Evolutionary conservation across 129 eudicot genomes (phyloP).

Genomic region (Pittosporum tobira): DNA sequence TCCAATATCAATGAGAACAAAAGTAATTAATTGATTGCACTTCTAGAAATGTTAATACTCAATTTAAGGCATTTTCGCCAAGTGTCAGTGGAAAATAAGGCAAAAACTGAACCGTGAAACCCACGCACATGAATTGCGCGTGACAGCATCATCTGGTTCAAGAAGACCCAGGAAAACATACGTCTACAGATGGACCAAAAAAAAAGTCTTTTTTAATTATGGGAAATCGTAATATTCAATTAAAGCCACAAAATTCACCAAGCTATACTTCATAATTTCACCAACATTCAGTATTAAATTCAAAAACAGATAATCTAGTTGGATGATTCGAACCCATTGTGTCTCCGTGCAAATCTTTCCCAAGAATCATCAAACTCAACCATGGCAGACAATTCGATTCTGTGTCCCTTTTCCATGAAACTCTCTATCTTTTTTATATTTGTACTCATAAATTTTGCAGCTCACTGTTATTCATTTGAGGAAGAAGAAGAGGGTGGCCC

Average conservation of each 20-base stretch:
- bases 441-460: neutral
- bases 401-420: conserved; percentile 29
- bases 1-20: no score
- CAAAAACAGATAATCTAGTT: neutral
- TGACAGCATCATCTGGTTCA: no score
- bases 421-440: conserved; percentile 16
- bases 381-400: conserved; percentile 31
- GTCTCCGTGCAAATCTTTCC: neutral
- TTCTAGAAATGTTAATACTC: no score
- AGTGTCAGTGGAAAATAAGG: no score
- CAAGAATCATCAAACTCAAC: neutral
- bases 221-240: neutral
- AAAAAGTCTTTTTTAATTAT: no score
- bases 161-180: no score
- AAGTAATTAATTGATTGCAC: no score
- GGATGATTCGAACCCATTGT: neutral
- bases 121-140: no score
- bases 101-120: no score
- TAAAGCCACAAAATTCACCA: neutral
- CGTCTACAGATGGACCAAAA: no score
- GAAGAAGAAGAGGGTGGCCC: conserved; percentile 25
- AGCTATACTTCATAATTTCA: neutral
- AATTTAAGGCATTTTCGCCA: no score
- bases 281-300: neutral
- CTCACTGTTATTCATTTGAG: conserved; percentile 8